Conservation (phyloP, 2,329 filamentous ascomycete species). For the Xenosphaeropsis pyriputrescens region DNA sequence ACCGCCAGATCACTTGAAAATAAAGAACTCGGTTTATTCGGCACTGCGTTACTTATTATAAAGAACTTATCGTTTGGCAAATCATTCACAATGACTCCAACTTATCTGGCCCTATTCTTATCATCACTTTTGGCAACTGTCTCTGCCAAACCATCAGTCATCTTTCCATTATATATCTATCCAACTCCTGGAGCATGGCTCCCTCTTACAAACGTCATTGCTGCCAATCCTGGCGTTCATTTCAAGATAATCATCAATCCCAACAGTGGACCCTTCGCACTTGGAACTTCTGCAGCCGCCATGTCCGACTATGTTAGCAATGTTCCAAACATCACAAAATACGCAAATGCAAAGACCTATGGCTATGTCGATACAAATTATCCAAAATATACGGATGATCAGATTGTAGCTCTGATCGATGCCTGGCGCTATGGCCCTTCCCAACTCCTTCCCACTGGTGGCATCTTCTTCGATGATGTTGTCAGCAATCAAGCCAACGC, state of each 20-base stretch:
- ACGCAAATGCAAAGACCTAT: slow-evolving; percentile 1
- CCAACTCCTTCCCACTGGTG: not conserved
- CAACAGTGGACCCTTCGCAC: slow-evolving; percentile 9
- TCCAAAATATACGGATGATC: not conserved
- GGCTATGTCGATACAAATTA: slow-evolving; percentile 1
- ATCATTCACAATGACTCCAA: too few species aligned
- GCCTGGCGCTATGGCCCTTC: not conserved
- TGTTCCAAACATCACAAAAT: not conserved
- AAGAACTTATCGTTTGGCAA: too few species aligned
- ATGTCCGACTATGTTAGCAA: not conserved
- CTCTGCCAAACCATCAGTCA: not conserved
- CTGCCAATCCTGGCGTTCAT: slow-evolving; percentile 6
- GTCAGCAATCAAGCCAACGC: not conserved
- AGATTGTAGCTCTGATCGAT: slow-evolving; percentile 1
- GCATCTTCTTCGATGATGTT: slow-evolving; percentile 2
- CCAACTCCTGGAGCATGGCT: slow-evolving; percentile 7
- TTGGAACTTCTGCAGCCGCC: slow-evolving; percentile 1
- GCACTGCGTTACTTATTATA: too few species aligned
- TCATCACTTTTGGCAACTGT: not conserved
- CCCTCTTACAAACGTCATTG: slow-evolving; percentile 6
- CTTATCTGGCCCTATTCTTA: too few species aligned
- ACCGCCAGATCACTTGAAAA: too few species aligned
- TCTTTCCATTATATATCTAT: slow-evolving; percentile 12
- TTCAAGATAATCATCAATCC: slow-evolving; percentile 13
- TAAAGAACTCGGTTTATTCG: too few species aligned